Evolutionary conservation across 2,329 filamentous ascomycete species (phyloP).

Genomic region (Teratosphaeria zuluensis): DNA sequence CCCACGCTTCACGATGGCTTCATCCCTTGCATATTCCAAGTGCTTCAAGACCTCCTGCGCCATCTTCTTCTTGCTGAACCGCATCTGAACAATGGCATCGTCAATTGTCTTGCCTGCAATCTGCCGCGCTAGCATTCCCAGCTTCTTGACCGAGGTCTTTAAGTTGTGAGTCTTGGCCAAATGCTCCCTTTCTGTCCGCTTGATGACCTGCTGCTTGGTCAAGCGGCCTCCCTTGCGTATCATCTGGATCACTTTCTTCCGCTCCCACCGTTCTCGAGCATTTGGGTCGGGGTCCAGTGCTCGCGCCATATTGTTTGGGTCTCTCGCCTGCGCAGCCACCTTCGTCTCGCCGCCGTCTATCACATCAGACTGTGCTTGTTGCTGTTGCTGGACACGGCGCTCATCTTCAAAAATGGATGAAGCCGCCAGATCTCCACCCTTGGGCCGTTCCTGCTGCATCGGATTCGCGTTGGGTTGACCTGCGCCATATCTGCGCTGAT

Average conservation of each 20-base stretch:
- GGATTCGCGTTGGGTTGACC: conserved; percentile 1
- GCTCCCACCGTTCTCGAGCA: conserved; percentile 64
- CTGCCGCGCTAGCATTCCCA: conserved; percentile 75
- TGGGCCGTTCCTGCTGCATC: conserved; percentile 5
- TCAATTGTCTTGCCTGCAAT: conserved; percentile 89
- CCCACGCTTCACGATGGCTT: conserved; percentile 67
- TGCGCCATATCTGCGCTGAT: conserved; percentile 24
- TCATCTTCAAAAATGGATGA: conserved; percentile 45
- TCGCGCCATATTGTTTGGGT: conserved; percentile 48
- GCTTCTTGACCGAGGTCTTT: conserved; percentile 84
- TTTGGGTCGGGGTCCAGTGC: conserved; percentile 67
- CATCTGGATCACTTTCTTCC: conserved; percentile 72
- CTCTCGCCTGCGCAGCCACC: conserved; percentile 24
- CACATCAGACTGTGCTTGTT: conserved; percentile 8
- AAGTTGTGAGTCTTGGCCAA: conserved; percentile 59
- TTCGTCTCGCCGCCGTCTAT: conserved; percentile 11
- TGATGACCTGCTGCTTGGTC: conserved; percentile 56
- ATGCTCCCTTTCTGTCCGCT: conserved; percentile 52
- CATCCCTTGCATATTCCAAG: conserved; percentile 69
- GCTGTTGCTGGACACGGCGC: conserved; percentile 15
- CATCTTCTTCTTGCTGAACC: conserved; percentile 88
- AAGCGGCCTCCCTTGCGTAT: conserved; percentile 60
- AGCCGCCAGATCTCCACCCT: conserved; percentile 36
- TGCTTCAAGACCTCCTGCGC: conserved; percentile 70
- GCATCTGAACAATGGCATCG: conserved; percentile 89